Evolutionary conservation across 371 early-diverging fungal species (phyloP).

Genomic region (Parasitella parasitica): DNA sequence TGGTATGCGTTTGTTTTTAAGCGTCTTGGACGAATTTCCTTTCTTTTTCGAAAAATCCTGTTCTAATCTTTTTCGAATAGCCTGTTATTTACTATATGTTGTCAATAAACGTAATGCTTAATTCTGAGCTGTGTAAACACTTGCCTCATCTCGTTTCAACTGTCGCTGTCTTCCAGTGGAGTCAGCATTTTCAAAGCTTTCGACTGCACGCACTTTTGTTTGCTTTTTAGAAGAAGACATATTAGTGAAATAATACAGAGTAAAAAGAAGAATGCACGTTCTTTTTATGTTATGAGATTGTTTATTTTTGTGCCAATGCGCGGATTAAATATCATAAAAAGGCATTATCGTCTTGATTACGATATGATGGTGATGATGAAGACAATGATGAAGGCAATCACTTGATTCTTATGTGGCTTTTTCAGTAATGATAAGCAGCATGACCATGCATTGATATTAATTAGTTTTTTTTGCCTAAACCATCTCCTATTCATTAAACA

Average conservation of each 20-base stretch:
- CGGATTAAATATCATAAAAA: too few relatives aligned
- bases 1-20: slow-evolving; percentile 47
- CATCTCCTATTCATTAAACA: too few relatives aligned
- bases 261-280: slow-evolving; percentile 6
- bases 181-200: slow-evolving; percentile 9
- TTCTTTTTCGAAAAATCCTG: slow-evolving; percentile 68
- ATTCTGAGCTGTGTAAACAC: neutral
- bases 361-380: too few relatives aligned
- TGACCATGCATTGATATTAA: too few relatives aligned
- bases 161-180: slow-evolving; percentile 27
- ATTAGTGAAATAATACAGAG: neutral
- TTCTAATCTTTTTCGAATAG: slow-evolving; percentile 71
- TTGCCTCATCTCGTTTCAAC: slow-evolving; percentile 26
- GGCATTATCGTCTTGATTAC: neutral
- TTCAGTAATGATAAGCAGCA: too few relatives aligned
- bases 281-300: neutral
- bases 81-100: slow-evolving; percentile 10
- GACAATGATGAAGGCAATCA: too few relatives aligned
- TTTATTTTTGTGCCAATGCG: too few relatives aligned
- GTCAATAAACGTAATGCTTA: neutral
- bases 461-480: too few relatives aligned
- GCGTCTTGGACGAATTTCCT: slow-evolving; percentile 30
- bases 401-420: too few relatives aligned
- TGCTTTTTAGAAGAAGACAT: slow-evolving; percentile 10
- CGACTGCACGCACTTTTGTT: slow-evolving; percentile 15